phyloP scores from a whole-genome alignment of 1,284 basidiomycete genomes.

The Sporisorium reilianum region DNA sequence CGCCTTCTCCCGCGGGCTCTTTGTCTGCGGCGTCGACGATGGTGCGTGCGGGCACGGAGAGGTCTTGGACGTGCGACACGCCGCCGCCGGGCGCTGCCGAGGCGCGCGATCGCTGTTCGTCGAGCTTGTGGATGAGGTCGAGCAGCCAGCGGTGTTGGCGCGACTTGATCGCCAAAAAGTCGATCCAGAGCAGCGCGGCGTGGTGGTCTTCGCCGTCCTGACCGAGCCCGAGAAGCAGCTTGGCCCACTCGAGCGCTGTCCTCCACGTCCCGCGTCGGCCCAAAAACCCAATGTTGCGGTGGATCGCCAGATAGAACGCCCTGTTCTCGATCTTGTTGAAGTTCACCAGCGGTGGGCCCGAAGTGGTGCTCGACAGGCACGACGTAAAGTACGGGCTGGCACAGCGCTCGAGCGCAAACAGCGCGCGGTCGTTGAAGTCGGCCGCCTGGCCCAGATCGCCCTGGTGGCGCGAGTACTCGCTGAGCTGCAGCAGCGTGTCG shows the following conservation, averaged over 20 bases:
- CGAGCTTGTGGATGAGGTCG: conserved; percentile 49
- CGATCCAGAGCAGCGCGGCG: conserved; percentile 66
- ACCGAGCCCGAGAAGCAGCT: conserved; percentile 60
- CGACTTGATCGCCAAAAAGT: conserved; percentile 66
- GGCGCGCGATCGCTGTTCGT: conserved; percentile 37
- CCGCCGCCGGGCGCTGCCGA: neutral
- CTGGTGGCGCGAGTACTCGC: conserved; percentile 65
- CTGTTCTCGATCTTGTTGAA: conserved; percentile 65
- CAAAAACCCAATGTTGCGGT: conserved; percentile 63
- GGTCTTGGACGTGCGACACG: conserved; percentile 32
- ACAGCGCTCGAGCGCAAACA: conserved; percentile 65
- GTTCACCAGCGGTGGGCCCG: conserved; percentile 60
- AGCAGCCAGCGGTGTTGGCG: conserved; percentile 63
- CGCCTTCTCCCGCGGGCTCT: conserved; percentile 35
- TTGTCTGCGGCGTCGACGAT: conserved; percentile 51
- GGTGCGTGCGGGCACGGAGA: conserved; percentile 44
- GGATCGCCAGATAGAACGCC: conserved; percentile 64
- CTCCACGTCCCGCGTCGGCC: conserved; percentile 66
- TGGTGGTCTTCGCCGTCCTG: conserved; percentile 64
- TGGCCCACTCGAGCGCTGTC: conserved; percentile 67
- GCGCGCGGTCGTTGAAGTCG: conserved; percentile 65
- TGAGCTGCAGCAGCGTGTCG: conserved; percentile 65
- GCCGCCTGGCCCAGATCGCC: conserved; percentile 66
- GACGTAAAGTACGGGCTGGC: conserved; percentile 57
- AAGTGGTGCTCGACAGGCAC: conserved; percentile 53